phyloP scores from a whole-genome alignment of 1,284 basidiomycete species.

The Lentinula novae-zelandiae region DNA sequence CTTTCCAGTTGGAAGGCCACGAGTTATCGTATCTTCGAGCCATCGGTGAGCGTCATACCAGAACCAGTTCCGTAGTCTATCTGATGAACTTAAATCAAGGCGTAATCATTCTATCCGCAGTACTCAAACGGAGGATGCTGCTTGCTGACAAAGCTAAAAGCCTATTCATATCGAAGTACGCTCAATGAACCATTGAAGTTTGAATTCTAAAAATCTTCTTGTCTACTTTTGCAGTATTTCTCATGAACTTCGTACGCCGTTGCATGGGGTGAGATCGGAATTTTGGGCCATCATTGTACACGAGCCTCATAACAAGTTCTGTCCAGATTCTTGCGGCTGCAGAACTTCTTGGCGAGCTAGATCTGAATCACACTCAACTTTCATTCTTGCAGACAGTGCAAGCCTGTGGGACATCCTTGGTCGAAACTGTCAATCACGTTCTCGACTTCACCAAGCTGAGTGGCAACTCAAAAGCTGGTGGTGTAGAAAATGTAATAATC shows the following conservation, averaged over 20 bases:
- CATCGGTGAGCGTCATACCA: conserved; percentile 47
- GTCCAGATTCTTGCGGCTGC: conserved; percentile 84
- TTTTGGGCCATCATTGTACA: not conserved
- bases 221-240: conserved; percentile 63
- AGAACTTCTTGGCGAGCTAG: conserved; percentile 82
- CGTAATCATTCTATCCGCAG: conserved; percentile 92
- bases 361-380: conserved; percentile 75
- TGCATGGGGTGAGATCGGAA: conserved; percentile 66
- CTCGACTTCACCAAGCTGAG: conserved; percentile 95
- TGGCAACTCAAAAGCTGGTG: conserved; percentile 77
- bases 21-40: conserved; percentile 90
- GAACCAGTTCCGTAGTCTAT: not conserved
- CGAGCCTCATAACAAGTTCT: conserved; percentile 12
- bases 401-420: conserved; percentile 81
- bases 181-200: conserved; percentile 4
- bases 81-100: conserved; percentile 38
- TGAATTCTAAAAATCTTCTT: conserved; percentile 9
- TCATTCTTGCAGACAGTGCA: conserved; percentile 89
- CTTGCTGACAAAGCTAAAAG: conserved; percentile 93
- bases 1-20: conserved; percentile 77
- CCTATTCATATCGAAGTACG: conserved; percentile 86
- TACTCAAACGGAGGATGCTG: conserved; percentile 90
- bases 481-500: conserved; percentile 70
- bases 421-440: conserved; percentile 93
- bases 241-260: conserved; percentile 87